Evolutionary conservation across 257 asterid genomes (phyloP).

Genomic region (Handroanthus guayacan): DNA sequence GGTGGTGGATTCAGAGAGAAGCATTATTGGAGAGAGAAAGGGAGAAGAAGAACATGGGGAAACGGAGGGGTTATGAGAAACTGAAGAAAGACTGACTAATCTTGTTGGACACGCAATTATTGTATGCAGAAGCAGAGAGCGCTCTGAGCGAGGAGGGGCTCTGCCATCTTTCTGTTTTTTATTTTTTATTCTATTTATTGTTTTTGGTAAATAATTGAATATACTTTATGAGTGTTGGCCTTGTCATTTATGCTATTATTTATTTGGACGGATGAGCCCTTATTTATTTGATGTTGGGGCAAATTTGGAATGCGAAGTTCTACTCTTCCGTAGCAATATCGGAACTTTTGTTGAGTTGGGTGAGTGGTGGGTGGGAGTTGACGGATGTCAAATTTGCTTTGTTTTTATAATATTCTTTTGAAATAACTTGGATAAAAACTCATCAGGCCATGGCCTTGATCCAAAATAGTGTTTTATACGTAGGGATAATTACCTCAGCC

Average conservation of each 20-base stretch:
- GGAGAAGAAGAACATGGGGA: conserved; percentile 34
- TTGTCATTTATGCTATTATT: conserved; percentile 17
- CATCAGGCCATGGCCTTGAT: too few species aligned
- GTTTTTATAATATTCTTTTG: too few species aligned
- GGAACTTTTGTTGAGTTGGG: too few species aligned
- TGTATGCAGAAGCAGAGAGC: conserved; percentile 52
- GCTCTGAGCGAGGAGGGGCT: conserved; percentile 38
- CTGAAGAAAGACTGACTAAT: conserved; percentile 38
- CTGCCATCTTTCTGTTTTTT: conserved; percentile 24
- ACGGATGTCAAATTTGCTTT: too few species aligned
- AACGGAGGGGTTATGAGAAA: conserved; percentile 33
- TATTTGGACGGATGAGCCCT: conserved; percentile 48
- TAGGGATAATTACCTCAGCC: too few species aligned
- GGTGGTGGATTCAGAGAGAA: conserved; percentile 3
- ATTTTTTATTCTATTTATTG: background rate
- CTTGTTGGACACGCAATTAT: conserved; percentile 56
- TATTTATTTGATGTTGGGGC: conserved; percentile 38
- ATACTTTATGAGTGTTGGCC: conserved; percentile 22
- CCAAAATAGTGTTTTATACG: too few species aligned
- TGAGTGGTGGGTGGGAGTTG: too few species aligned
- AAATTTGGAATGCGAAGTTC: background rate
- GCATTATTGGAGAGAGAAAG: conserved; percentile 48
- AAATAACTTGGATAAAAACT: too few species aligned
- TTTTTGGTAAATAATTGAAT: background rate
- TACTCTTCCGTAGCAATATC: too few species aligned